Conservation (phyloP, 805 yeast genomes). For the Zygoascus bituminiphila region DNA sequence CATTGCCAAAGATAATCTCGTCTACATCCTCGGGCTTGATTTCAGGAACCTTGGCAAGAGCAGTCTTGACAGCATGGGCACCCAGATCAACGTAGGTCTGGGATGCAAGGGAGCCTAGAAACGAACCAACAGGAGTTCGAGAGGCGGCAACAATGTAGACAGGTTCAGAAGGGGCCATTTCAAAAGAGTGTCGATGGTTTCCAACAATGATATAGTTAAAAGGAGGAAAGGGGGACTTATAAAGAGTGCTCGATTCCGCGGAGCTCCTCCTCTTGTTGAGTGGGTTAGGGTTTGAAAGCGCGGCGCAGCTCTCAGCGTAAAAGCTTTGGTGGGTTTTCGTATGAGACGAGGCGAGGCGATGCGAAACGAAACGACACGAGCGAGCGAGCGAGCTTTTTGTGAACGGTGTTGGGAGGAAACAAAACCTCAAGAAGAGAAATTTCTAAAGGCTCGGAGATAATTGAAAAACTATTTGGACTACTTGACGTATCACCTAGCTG, state of each 20-base stretch:
- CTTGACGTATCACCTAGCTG: no score
- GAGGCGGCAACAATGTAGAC: constrained; percentile 89
- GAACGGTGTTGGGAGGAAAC: background rate
- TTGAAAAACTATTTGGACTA: no score
- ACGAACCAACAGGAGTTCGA: constrained; percentile 94
- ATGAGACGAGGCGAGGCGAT: no score
- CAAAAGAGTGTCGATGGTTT: background rate
- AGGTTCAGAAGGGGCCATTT: constrained; percentile 6
- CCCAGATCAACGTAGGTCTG: constrained; percentile 81
- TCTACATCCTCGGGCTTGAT: constrained; percentile 72
- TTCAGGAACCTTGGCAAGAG: constrained; percentile 58
- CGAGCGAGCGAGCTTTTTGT: background rate
- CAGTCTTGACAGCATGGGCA: constrained; percentile 81
- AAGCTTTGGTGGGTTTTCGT: no score
- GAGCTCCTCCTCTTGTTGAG: background rate
- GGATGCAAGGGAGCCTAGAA: constrained; percentile 75
- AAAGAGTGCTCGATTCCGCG: no score
- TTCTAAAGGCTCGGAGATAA: no score
- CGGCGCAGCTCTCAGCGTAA: no score
- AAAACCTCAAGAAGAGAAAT: no score
- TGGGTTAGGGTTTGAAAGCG: background rate
- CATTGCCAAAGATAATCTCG: constrained; percentile 90
- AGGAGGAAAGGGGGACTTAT: background rate
- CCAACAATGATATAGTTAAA: background rate
- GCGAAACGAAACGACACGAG: background rate